A percentile compares a stretch with the other conserved stretches of the same genome.
Conservation (phyloP, 495 filamentous ascomycete species). For the Penicillium roqueforti region DNA sequence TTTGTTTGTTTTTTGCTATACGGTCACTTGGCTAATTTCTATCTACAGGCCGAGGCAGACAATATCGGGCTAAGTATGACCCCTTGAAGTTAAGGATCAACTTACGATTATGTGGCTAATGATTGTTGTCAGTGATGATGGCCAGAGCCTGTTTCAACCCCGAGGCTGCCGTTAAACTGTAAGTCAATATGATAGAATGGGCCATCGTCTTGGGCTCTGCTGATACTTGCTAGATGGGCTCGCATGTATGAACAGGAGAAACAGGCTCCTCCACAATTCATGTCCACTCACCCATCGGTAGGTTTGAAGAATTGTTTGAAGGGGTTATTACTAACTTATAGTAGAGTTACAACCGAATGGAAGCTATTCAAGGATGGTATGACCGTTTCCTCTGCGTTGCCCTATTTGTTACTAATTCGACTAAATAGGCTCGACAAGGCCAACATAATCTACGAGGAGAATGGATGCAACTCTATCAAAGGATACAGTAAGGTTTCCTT, state of each 20-base stretch:
- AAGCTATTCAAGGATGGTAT: conserved; percentile 63
- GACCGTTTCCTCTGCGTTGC: neutral
- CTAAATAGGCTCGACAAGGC: conserved; percentile 32
- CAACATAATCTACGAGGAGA: conserved; percentile 31
- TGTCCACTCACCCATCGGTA: conserved; percentile 84
- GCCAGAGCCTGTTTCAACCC: conserved; percentile 69
- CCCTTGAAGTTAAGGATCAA: conserved; percentile 22
- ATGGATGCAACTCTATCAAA: conserved; percentile 28
- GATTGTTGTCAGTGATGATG: conserved; percentile 51
- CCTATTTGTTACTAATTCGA: conserved; percentile 1
- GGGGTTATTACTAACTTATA: conserved; percentile 14
- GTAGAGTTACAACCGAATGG: conserved; percentile 63
- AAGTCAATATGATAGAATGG: conserved; percentile 6
- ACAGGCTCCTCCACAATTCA: conserved; percentile 62
- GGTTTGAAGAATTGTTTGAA: conserved; percentile 18
- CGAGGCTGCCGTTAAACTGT: conserved; percentile 60
- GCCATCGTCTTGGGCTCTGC: neutral
- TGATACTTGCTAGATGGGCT: conserved; percentile 50
- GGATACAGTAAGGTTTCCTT: conserved; percentile 26
- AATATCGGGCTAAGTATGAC: conserved; percentile 71
- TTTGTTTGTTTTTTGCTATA: neutral
- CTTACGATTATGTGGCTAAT: conserved; percentile 26
- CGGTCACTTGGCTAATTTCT: neutral
- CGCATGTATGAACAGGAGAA: conserved; percentile 66
- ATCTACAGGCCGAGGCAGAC: conserved; percentile 61